phyloP scores from a whole-genome alignment of 2,329 filamentous ascomycete species.

The Neopestalotiopsis sp. region DNA sequence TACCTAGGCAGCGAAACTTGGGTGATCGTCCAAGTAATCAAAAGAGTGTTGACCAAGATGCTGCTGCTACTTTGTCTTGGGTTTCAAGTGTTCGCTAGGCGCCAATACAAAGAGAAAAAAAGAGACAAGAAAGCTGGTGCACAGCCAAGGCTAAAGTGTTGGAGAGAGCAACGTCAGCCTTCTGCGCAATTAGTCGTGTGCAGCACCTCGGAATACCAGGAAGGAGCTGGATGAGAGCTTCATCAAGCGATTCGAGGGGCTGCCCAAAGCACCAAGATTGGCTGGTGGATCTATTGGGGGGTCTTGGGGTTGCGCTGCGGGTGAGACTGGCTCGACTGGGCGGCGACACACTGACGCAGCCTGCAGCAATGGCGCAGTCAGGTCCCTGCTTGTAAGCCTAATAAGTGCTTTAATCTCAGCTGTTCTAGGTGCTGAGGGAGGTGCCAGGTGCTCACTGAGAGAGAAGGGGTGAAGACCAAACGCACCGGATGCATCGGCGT shows the following conservation, averaged over 20 bases:
- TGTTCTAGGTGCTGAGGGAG: neutral
- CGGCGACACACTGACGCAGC: conserved; percentile 16
- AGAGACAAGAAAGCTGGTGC: neutral
- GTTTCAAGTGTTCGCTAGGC: neutral
- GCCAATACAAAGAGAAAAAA: neutral
- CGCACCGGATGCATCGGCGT: neutral
- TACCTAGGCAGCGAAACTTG: neutral
- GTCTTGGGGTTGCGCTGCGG: conserved; percentile 17
- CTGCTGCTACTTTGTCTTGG: neutral
- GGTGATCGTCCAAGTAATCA: neutral
- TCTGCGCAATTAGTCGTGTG: conserved; percentile 9
- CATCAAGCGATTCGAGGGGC: neutral
- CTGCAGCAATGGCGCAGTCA: conserved; percentile 5
- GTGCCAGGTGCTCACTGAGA: neutral
- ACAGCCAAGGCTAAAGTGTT: conserved; percentile 6
- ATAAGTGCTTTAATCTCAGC: conserved; percentile 4
- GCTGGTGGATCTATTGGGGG: conserved; percentile 2
- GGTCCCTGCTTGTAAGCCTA: conserved; percentile 3
- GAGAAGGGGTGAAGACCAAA: neutral
- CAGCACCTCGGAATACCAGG: neutral
- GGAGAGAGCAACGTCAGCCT: conserved; percentile 19
- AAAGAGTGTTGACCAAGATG: neutral
- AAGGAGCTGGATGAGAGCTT: neutral
- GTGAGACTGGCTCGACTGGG: conserved; percentile 10
- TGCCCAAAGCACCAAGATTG: conserved; percentile 10